phyloP scores from a whole-genome alignment of 805 yeast species.

The Kregervanrija fluxuum region DNA sequence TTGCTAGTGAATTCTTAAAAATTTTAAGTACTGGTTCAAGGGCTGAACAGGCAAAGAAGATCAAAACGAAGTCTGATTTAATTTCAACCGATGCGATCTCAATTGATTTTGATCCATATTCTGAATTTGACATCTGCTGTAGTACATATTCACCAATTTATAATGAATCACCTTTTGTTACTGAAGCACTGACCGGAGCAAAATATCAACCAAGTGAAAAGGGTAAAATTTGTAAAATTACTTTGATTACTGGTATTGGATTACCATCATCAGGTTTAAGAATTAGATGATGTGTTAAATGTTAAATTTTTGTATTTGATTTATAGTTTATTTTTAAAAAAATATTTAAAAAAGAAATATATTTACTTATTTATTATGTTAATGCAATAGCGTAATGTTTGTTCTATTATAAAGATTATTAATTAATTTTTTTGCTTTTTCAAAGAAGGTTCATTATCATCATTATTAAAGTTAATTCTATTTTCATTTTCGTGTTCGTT shows the following conservation, averaged over 20 bases:
- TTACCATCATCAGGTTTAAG: constrained; percentile 90
- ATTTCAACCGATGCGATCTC: constrained; percentile 81
- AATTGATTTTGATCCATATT: constrained; percentile 87
- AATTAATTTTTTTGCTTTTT: too few relatives aligned
- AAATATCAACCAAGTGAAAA: constrained; percentile 68
- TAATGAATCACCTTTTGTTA: constrained; percentile 56
- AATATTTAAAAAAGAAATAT: neutral
- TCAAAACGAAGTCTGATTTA: constrained; percentile 73
- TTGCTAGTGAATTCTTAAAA: constrained; percentile 77
- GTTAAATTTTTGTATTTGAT: constrained; percentile 3
- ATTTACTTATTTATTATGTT: neutral
- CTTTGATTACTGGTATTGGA: constrained; percentile 74
- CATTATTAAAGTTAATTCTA: too few relatives aligned
- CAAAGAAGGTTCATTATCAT: too few relatives aligned
- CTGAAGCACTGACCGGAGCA: constrained; percentile 88
- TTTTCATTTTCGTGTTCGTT: too few relatives aligned
- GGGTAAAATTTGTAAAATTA: constrained; percentile 73
- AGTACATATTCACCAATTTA: constrained; percentile 85
- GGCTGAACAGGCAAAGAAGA: constrained; percentile 82
- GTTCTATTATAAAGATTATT: too few relatives aligned
- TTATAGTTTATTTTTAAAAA: neutral
- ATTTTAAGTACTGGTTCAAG: constrained; percentile 67
- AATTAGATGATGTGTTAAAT: constrained; percentile 17
- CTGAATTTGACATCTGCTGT: constrained; percentile 87
- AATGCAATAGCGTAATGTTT: too few relatives aligned